phyloP scores from a whole-genome alignment of 352 stramenopile species.

The Globisporangium perplexum region DNA sequence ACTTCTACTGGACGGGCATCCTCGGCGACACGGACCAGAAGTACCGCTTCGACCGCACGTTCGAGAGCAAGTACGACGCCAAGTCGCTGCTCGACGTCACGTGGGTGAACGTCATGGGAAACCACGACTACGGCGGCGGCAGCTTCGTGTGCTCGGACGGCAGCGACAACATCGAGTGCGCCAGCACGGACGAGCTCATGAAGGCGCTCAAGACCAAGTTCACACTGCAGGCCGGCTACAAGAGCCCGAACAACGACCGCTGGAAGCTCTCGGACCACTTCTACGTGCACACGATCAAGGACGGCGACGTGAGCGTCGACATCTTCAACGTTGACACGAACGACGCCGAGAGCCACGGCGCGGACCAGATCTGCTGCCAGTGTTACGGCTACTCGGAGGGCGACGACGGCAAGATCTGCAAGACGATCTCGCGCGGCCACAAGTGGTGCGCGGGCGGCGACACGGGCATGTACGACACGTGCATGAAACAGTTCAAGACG shows the following conservation, averaged over 20 bases:
- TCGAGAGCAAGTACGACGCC: conserved; percentile 50
- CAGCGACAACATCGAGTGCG: conserved; percentile 1
- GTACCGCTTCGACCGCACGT: conserved; percentile 49
- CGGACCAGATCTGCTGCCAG: conserved; percentile 75
- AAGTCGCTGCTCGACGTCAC: conserved; percentile 38
- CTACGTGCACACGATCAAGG: conserved; percentile 28
- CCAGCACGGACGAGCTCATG: conserved; percentile 9
- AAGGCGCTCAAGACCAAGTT: conserved; percentile 11
- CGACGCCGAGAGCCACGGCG: conserved; percentile 42
- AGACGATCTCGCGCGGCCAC: conserved; percentile 47
- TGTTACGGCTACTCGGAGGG: conserved; percentile 72
- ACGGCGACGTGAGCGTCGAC: conserved; percentile 32
- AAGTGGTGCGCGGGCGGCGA: conserved; percentile 48
- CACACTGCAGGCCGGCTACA: conserved; percentile 26
- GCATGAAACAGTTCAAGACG: conserved; percentile 52
- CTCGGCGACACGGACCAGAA: conserved; percentile 27
- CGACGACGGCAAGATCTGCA: conserved; percentile 34
- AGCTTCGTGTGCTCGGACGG: conserved; percentile 47
- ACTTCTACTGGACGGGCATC: conserved; percentile 72
- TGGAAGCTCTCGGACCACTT: conserved; percentile 45
- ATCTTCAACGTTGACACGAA: conserved; percentile 56
- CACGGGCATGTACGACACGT: conserved; percentile 55
- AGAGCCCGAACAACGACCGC: conserved; percentile 38
- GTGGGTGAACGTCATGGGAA: conserved; percentile 66
- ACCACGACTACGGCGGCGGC: conserved; percentile 63